phyloP scores from a whole-genome alignment of 768 basidiomycete genomes.

The Tulasnella sp. region DNA sequence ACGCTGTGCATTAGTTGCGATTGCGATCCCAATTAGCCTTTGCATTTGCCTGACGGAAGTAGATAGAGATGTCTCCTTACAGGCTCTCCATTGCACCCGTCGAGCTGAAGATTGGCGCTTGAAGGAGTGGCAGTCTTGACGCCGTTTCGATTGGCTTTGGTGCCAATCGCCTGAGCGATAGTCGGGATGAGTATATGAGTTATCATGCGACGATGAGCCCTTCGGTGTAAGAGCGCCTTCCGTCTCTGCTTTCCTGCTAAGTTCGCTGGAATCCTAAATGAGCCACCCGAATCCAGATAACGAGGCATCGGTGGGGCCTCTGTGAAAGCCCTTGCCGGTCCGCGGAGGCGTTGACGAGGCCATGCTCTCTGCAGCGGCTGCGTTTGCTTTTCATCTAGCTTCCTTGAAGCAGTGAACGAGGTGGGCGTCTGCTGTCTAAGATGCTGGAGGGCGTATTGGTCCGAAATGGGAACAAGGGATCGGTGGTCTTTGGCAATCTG shows the following conservation, averaged over 20 bases:
- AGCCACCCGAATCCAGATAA: too few species aligned
- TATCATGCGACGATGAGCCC: neutral
- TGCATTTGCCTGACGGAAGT: neutral
- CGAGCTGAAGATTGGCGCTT: neutral
- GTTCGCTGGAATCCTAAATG: neutral
- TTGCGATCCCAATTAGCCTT: neutral
- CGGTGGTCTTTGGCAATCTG: too few species aligned
- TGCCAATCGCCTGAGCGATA: neutral
- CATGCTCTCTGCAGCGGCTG: too few species aligned
- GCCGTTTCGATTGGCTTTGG: neutral
- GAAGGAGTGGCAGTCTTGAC: neutral
- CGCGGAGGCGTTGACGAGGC: too few species aligned
- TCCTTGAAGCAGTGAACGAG: too few species aligned
- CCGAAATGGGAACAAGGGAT: too few species aligned
- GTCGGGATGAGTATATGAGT: neutral
- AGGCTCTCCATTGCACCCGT: neutral
- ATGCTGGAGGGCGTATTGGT: too few species aligned
- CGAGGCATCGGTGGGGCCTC: too few species aligned
- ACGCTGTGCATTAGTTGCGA: neutral
- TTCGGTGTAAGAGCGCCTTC: neutral
- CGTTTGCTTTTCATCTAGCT: too few species aligned
- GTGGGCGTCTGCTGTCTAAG: too few species aligned
- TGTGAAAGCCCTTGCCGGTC: too few species aligned
- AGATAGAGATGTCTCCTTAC: neutral
- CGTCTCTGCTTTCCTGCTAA: neutral